Evolutionary conservation across 2,329 filamentous ascomycete species (phyloP), one percentile per base, ranked within the genome.

Genomic region (Hymenoscyphus linearis): DNA sequence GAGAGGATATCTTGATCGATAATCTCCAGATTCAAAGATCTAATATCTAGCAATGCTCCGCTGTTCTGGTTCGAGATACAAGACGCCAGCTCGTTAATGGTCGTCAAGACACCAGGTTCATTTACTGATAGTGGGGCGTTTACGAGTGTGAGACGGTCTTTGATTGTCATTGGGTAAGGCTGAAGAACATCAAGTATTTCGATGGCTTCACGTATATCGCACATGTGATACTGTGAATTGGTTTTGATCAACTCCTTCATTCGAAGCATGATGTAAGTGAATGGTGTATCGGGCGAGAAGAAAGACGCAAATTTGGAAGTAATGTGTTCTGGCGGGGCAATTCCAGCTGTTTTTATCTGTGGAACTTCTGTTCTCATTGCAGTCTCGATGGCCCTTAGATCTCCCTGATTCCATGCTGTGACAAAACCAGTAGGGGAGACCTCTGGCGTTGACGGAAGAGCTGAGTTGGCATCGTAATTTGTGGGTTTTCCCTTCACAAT

Each of bases 191-290:
- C 89, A 34, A 91, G 87, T 61, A 93, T 80, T 36, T 80, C 77
- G 18, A 93, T 75, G 63, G 82, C 54, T 9, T 87, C 84, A 58
- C 79, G 79, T 9, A 91, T 73, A 13, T 79, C 76, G 68, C 88
- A 91, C 56, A 98, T 76, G 65, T 88, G 85, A 74, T 91, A 98
- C 1, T 82, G 81, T 0, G 80, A 75, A 58, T 87, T 83, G 10
- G 89, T 77, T 31, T 80, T 77, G 2, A 64, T 57, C 9, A 93
- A 80, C 60, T 91, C 87, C 64, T 88, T 80, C 55, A 98, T 78
- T 2, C 89, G 88, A 64, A 87, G 79, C 60, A 98, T 75, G 62
- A 98, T 86, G 70, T 92, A 96, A 65, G 86, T 88, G 67, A 98
- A 89, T 0, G 93, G 91, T 0, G 90, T 93, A 5, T 83, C 82